Evolutionary conservation across 768 basidiomycete genomes (phyloP), one percentile per base, ranked within the genome.

Genomic region (Tricholoma saponaceum): DNA sequence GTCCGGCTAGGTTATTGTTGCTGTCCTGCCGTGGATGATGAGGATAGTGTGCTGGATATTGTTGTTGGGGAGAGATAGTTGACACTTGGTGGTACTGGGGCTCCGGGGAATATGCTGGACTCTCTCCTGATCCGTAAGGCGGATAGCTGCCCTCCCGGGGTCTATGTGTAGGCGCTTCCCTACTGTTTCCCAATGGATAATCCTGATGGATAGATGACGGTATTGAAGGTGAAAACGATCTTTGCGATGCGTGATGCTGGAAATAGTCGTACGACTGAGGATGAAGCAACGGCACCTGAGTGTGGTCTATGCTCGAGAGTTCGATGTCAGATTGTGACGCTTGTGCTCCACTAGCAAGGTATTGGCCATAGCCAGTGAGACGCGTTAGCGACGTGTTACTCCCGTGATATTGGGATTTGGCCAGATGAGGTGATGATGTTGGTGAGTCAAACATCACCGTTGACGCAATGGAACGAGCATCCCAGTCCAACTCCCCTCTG

Each of bases 401-500:
- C 8, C 74, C 70, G 51, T 79, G 71, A 59, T 74, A 76, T 37
- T 73, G 73, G 10, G 74, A 72, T 60, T 77, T 79, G 44, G 74
- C 67, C 16, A 72, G 71, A n/a, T 78, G 70, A 4, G 77, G 60
- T 6, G 44, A 25, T 4, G 79, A 76, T 1, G 72, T 68, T 20
- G 73, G 72, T 53, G 77, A 76, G 44, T 82, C 80, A 33, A 88
- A 74, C 49, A 86, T 65, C 25, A 76, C 79, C 0, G 80, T 77
- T 9, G 86, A 86, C 5, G 85, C 79, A 62, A 93, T 77, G 0
- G 91, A 93, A 7, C 86, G 84, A 46, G 80, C 79, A 63, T 97
- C 95, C 92, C 91, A 96, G 64, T 95, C 92, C 50, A 86, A 67
- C 69, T 96, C 92, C 54, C 90, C 92, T 58, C 89, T 79, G 67